These are phyloP conservation scores for Diaporthe nobilis DNA, from an alignment of 2,329 filamentous ascomycete genomes.

Conservation along the genomic window DNA sequence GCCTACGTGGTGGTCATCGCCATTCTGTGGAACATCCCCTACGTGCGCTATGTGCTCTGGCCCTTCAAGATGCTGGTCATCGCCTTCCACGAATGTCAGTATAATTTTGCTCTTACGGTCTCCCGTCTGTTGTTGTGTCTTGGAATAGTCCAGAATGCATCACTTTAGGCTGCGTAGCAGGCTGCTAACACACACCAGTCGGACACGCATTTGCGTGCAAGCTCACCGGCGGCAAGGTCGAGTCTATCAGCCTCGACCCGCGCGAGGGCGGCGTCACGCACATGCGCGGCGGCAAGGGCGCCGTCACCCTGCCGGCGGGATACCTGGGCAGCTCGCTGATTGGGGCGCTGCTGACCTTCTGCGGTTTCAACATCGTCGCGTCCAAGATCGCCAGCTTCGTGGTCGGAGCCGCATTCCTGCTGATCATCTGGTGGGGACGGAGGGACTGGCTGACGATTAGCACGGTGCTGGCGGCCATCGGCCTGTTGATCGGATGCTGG, in stretches of 20 bases:
- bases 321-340: slow-evolving; percentile 85
- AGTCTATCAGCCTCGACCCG: slow-evolving; percentile 81
- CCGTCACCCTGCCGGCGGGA: slow-evolving; percentile 81
- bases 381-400: slow-evolving; percentile 84
- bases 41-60: slow-evolving; percentile 81
- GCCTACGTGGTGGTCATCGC: slow-evolving; percentile 82
- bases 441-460: slow-evolving; percentile 83
- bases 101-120: background rate
- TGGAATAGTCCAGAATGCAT: background rate
- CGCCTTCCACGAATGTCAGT: slow-evolving; percentile 78
- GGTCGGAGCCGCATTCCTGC: slow-evolving; percentile 79
- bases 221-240: slow-evolving; percentile 80
- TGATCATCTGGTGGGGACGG: slow-evolving; percentile 84
- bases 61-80: slow-evolving; percentile 92
- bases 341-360: slow-evolving; percentile 83
- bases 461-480: slow-evolving; percentile 79
- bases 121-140: background rate
- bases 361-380: slow-evolving; percentile 85
- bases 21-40: slow-evolving; percentile 84
- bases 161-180: background rate
- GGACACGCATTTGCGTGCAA: slow-evolving; percentile 81
- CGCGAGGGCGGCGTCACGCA: slow-evolving; percentile 84
- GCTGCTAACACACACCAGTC: slow-evolving; percentile 50
- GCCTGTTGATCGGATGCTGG: slow-evolving; percentile 81
- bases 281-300: slow-evolving; percentile 77